Conservation (phyloP, 352 stramenopile species). For the Pythium diclinum region DNA sequence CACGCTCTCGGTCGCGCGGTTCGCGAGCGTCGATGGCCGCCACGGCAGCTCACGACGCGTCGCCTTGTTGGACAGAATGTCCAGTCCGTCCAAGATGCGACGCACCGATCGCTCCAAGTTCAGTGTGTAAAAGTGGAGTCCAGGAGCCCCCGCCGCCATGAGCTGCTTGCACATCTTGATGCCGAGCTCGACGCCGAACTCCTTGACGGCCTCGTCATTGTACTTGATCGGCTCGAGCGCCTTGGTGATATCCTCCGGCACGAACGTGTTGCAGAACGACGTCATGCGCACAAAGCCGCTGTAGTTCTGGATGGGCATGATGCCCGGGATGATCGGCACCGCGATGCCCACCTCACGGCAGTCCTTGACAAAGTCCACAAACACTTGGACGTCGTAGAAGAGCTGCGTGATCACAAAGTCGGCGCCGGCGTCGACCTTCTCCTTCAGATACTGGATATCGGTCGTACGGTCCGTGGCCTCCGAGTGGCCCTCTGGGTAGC, state of each 20-base stretch:
- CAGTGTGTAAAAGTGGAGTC: conserved; percentile 95
- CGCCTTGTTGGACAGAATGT: conserved; percentile 40
- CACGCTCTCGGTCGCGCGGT: conserved; percentile 86
- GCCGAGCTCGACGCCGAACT: conserved; percentile 94
- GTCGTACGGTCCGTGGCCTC: conserved; percentile 85
- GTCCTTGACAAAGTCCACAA: conserved; percentile 92
- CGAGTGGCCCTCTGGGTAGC: conserved; percentile 97
- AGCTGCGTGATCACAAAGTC: conserved; percentile 99
- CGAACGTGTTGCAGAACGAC: conserved; percentile 94
- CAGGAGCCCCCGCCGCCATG: conserved; percentile 82
- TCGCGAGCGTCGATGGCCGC: conserved; percentile 88
- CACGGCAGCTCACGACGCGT: conserved; percentile 87
- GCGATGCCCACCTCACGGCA: conserved; percentile 90
- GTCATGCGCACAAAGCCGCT: conserved; percentile 98
- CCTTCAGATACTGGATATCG: conserved; percentile 97
- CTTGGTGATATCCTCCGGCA: conserved; percentile 83
- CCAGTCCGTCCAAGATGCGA: conserved; percentile 83
- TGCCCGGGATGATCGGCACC: conserved; percentile 95
- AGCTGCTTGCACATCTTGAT: conserved; percentile 94
- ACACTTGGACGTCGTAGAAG: conserved; percentile 98
- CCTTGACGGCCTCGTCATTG: conserved; percentile 95
- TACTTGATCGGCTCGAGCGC: conserved; percentile 93
- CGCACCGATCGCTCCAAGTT: conserved; percentile 91
- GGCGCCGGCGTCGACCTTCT: conserved; percentile 96
- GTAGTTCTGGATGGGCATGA: conserved; percentile 99